Base-by-base conservation (phyloP, 108 stramenopile species). In the Cyclostephanos tholiformis region DNA sequence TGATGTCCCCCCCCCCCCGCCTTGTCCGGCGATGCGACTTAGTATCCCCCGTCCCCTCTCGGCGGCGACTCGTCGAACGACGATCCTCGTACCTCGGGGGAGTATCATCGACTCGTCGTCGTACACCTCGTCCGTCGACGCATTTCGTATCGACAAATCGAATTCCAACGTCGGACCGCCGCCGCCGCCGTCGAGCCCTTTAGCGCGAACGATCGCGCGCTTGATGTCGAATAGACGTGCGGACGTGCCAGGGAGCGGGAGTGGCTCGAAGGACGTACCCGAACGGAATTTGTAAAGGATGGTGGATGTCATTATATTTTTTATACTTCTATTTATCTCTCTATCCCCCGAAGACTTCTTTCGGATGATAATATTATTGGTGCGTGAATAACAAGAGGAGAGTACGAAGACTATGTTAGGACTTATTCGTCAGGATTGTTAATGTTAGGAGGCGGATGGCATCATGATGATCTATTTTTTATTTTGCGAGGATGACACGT, bases 221-320 rank as follows among this genome's bases (percentile, higher is more conserved):
- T 95, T 95, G 69, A 95, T 85, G 69, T 95, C 93, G 80, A 92
- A 85, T 22, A 95, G 78, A 23, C 93, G 89, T 52, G 91, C 91
- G n/a, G 91, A 82, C 12, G 88, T 85, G 17, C 91, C 93, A 0
- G 91, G 89, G 20, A 93, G 65, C 26, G 89, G 87, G 59, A 95
- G 73, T 19, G 91, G 70, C 74, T 91, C 88, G 77, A 91, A 95
- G 68, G 76, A 89, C 32, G 87, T 87, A 4, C 87, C 83, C 25
- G 91, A 84, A 38, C 87, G 89, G 85, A 95, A 95, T 75, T 91
- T 91, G 86, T 95, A 95, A 59, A 91, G 78, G 67, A 95, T 95
- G 56, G 88, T 91, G 36, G 91, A 90, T 23, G 88, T 61, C 88
- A 91, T 91, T 67, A 26, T 70, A 59, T 60, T 2, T 41, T 53